Conservation (phyloP, 1,139 yeast species). For the Insectozyma bohioensis region DNA sequence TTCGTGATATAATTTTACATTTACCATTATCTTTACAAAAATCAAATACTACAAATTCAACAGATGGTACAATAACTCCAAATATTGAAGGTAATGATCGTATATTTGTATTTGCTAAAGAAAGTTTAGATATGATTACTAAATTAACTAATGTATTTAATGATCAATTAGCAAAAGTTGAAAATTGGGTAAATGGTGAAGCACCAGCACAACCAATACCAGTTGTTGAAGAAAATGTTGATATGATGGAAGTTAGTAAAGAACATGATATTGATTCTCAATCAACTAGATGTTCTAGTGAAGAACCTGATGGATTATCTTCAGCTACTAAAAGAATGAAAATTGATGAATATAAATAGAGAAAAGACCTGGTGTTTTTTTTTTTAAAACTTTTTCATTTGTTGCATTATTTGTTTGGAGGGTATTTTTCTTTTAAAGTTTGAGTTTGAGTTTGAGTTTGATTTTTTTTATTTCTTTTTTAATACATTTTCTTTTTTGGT, state of each 20-base stretch:
- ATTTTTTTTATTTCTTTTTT: no score
- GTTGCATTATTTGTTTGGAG: no score
- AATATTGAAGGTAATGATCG: conserved; percentile 54
- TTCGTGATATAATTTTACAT: conserved; percentile 72
- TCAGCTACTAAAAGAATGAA: conserved; percentile 17
- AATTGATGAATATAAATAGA: conserved; percentile 12
- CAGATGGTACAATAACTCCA: conserved; percentile 5
- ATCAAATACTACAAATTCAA: conserved; percentile 11
- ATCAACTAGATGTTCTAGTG: conserved; percentile 12
- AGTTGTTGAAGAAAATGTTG: conserved; percentile 9
- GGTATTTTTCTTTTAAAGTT: no score
- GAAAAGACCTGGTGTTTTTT: no score
- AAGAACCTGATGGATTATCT: conserved; percentile 14
- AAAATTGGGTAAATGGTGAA: conserved; percentile 68
- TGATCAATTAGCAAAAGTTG: conserved; percentile 81
- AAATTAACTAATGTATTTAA: conserved; percentile 82
- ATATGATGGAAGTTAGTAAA: conserved; percentile 12
- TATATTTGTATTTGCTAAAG: conserved; percentile 80
- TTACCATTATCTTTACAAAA: conserved; percentile 54
- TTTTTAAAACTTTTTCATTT: no score
- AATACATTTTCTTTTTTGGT: no score
- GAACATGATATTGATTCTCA: conserved; percentile 5
- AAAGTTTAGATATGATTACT: conserved; percentile 83
- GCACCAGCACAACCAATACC: conserved; percentile 14
- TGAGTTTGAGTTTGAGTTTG: no score